Percentiles rank a stretch among this genome's conserved stretches.
Conservation (phyloP, 345 rosid genomes). For the Eucalyptus polyanthemos region DNA sequence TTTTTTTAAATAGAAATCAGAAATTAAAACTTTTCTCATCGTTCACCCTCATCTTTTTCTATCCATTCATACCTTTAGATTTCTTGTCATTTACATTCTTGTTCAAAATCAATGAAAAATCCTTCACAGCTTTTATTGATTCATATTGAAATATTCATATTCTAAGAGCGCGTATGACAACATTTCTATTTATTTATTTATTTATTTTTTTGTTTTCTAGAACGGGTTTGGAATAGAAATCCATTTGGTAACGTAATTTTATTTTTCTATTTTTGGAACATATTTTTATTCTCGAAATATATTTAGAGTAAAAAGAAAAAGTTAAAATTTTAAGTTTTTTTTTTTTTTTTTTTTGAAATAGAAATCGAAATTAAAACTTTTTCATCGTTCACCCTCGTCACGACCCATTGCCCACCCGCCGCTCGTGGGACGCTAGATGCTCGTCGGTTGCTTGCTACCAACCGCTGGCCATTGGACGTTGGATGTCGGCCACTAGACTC, state of each 20-base stretch:
- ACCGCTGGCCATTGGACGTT: accelerated
- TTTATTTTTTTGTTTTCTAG: accelerated
- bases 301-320: too few species aligned
- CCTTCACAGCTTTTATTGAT: not conserved
- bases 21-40: too few species aligned
- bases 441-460: accelerated
- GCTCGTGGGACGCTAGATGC: too few species aligned
- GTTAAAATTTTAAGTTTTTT: accelerated
- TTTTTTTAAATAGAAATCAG: too few species aligned
- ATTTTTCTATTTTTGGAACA: too few species aligned
- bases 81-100: not conserved
- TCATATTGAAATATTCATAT: too few species aligned
- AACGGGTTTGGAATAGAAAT: accelerated
- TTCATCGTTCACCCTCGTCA: too few species aligned
- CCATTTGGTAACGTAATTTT: accelerated
- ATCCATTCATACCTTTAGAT: not conserved
- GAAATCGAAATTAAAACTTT: too few species aligned
- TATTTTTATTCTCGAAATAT: accelerated
- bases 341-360: too few species aligned
- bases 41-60: accelerated
- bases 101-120: not conserved
- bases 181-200: accelerated
- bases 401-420: accelerated
- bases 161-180: accelerated
- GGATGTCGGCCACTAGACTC: accelerated